Conservation (phyloP, 2,329 filamentous ascomycete species). For the Monosporascus sp. region DNA sequence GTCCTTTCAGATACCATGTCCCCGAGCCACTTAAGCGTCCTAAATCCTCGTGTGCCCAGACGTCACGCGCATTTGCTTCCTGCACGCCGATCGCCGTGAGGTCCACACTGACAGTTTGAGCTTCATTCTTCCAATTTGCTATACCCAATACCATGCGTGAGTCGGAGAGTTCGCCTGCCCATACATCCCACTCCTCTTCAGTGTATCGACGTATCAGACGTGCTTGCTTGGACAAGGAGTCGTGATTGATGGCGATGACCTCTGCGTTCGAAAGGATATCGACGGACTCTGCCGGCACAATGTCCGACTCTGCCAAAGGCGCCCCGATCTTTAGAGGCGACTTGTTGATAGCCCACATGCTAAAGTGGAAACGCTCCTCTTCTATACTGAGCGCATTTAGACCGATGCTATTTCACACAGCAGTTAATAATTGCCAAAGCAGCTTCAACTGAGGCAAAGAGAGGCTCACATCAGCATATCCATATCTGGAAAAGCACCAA, state of each 20-base stretch:
- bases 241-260: conserved; percentile 54
- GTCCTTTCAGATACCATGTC: conserved; percentile 28
- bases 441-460: not conserved
- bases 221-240: conserved; percentile 45
- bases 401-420: conserved; percentile 32
- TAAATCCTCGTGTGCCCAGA: conserved; percentile 33
- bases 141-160: conserved; percentile 38
- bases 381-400: conserved; percentile 37
- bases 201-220: conserved; percentile 43
- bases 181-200: conserved; percentile 45
- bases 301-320: conserved; percentile 28
- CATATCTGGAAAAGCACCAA: conserved; percentile 45
- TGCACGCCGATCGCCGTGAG: conserved; percentile 34
- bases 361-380: conserved; percentile 48
- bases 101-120: conserved; percentile 36
- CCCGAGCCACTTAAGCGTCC: conserved; percentile 28
- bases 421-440: not conserved
- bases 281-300: conserved; percentile 35
- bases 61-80: conserved; percentile 32
- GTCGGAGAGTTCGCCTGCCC: conserved; percentile 42
- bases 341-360: conserved; percentile 47
- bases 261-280: conserved; percentile 44
- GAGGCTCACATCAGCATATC: conserved; percentile 44
- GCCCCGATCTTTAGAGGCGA: conserved; percentile 45
- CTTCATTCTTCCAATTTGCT: conserved; percentile 44